A percentile compares a stretch with the other conserved stretches of the same genome.
Evolutionary conservation across 768 basidiomycete species (phyloP).

Genomic region (Chalciporus piperatus): DNA sequence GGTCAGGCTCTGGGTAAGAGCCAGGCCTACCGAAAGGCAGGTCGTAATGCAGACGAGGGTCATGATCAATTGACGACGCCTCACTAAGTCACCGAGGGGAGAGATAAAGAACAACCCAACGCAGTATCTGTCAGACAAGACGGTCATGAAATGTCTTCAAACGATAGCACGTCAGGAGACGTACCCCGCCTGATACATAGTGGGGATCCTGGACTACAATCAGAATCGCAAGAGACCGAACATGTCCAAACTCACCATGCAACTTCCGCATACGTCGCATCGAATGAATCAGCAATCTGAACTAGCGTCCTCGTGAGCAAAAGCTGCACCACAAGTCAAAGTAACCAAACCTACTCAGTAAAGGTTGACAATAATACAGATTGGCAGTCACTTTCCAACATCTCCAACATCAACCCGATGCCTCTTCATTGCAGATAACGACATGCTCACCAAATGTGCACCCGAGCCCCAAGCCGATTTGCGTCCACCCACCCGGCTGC

Average conservation of each 20-base stretch:
- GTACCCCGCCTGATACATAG: constrained; percentile 66
- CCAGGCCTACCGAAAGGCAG: constrained; percentile 40
- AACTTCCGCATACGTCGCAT: constrained; percentile 31
- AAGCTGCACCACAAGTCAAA: background rate
- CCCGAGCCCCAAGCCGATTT: constrained; percentile 45
- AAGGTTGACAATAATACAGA: constrained; percentile 80
- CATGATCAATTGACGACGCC: constrained; percentile 41
- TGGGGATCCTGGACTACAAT: constrained; percentile 49
- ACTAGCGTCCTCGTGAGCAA: constrained; percentile 10
- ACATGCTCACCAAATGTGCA: constrained; percentile 43
- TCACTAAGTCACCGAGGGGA: constrained; percentile 46
- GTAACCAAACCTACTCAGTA: constrained; percentile 51
- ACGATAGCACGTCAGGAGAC: constrained; percentile 1
- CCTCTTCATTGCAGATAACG: background rate
- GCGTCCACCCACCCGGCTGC: constrained; percentile 37
- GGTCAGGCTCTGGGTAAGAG: constrained; percentile 31
- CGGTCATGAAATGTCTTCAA: background rate
- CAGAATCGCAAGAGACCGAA: background rate
- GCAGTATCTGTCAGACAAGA: background rate
- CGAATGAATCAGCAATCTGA: constrained; percentile 37
- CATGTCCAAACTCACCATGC: constrained; percentile 23
- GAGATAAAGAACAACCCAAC: constrained; percentile 43
- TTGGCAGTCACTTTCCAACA: constrained; percentile 48
- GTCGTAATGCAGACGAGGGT: constrained; percentile 32
- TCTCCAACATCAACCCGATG: background rate